Base-by-base conservation (phyloP, 345 rosid genomes). In the Euphorbia lathyris region DNA sequence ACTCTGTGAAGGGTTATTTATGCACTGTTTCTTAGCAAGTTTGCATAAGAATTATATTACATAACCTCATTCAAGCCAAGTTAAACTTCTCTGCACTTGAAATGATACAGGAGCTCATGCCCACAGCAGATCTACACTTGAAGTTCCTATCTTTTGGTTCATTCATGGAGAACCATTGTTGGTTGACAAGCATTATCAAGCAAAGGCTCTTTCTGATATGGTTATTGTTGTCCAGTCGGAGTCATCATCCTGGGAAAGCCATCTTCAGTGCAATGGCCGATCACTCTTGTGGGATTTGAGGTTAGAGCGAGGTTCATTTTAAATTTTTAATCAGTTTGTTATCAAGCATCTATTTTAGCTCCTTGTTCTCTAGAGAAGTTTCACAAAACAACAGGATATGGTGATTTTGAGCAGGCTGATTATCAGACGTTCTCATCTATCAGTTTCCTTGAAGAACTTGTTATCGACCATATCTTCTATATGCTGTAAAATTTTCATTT, bases 61-160 rank as follows among this genome's bases (percentile, higher is more conserved):
- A 27, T 19, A 6, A 16, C 16, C 32, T 56, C 69, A 52, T 63
- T 51, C 5, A 17, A 25, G 1, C 17, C 58, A 38, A 61, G 27
- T 47, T 56, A 34, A 43, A 8, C 40, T 58, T 19, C 10, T 22
- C 42, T 34, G 64, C 40, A 47, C 30, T 14, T 32, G 36, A 65
- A 2, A 73, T 70, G 65, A 74, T 83, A 58, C 88, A 95, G 99
- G 99, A 77, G 86, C 82, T 69, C 97, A 92, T 79, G 97, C 99
- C 72, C 87, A 87, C 70, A 81, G 92, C 80, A 88, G 93, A 79
- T 88, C 98, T 36, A 92, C 86, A n/a, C 87, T 95, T 77, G 99
- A 95, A 84, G 86, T 95, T 80, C 99, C 99, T 36, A 85, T 92
- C 71, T 92, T 95, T 77, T 95, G 99, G 99, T 91, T 92, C 84